Evolutionary conservation across 2,329 filamentous ascomycete species (phyloP), one percentile per base, ranked within the genome.

Genomic region (Gaeumannomyces sp.): DNA sequence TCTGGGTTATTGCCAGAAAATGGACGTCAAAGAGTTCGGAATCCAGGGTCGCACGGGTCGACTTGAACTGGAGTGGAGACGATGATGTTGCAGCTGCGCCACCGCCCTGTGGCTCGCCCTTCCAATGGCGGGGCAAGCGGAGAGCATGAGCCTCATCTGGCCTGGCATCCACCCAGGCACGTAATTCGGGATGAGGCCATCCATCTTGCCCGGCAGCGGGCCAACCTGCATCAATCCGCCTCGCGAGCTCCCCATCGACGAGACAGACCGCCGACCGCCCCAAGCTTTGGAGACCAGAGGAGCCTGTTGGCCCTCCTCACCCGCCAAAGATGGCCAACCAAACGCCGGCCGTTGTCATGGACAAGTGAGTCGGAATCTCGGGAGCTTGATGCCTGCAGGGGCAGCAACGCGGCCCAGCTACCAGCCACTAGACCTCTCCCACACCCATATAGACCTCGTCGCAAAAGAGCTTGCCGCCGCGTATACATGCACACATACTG

Each of bases 331-430:
- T 99, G 95, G 94, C 95, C 76, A 90, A 91, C 82, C 94, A 98
- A 88, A 98, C 95, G 77, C 95, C 95, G 74, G 95, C 95, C 91
- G 95, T 99, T 97, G 95, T 99, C 92, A 99, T 99, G 94, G 95
- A 99, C 95, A 99, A 99, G 95, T 97, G 89, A 81, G 92, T 85
- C 73, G 29, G 62, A 63, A 29, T 22, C 10, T 25, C 25, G 28
- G 22, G 45, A 53, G 45, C 45, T 53, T 53, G 45, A 53, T 53
- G 45, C 45, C 45, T 53, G 45, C 45, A 53, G 45, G 1, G 16
- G 16, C 45, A n/a, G 45, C 45, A n/a, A 10, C 45, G 56, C 10
- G 33, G 61, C 62, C 62, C 31, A 58, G 33, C 53, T 45, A 25
- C 72, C 74, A 68, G 73, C 72, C 74, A 72, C 71, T 75, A 66